Base-by-base conservation (phyloP, 2,329 filamentous ascomycete species). In the Monosporascus cannonballus region DNA sequence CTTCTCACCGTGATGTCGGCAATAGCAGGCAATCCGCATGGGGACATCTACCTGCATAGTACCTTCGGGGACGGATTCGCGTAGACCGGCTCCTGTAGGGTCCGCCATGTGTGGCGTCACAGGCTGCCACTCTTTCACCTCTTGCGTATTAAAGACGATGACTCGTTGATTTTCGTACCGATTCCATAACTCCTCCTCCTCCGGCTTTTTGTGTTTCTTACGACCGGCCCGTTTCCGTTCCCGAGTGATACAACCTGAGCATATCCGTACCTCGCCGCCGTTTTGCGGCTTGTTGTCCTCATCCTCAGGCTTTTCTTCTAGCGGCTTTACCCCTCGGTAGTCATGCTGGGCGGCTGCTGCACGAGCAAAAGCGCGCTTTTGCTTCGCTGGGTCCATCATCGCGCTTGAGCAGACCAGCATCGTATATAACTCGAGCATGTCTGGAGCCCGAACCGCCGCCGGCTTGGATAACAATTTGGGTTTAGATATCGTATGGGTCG, bases 21-120 rank as follows among this genome's bases (percentile, higher is more conserved):
- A 97, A 71, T 97, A 99, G 69, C 93, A 99, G 24, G 92, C 90
- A 63, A 99, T 96, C 9, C 93, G 86, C 92, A 97, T 96, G 0
- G 90, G 91, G 2, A 90, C 84, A 60, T 92, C 86, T 22, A 96
- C 85, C 64, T 90, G 86, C 75, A 90, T 84, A 6, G 86, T 82
- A 49, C 83, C 84, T 77, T 76, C 45, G 70, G 75, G 55, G 72
- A 76, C 70, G n/a, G 76, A 71, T 53, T 79, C 74, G 48, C 70
- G 69, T 22, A 70, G 69, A 39, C 74, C 74, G 48, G 70, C 64
- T 44, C 62, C 68, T 56, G 70, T 75, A 57, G 66, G 70, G 63
- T 78, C 75, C 53, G 71, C 72, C 63, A 73, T 62, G 64, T 81
- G 75, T 64, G 77, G 73, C 63, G 78, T 77, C 45, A 81, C 76